Conservation (phyloP, 225 moss, liverwort and hornwort species). For the Pseudisothecium myosuroides region DNA sequence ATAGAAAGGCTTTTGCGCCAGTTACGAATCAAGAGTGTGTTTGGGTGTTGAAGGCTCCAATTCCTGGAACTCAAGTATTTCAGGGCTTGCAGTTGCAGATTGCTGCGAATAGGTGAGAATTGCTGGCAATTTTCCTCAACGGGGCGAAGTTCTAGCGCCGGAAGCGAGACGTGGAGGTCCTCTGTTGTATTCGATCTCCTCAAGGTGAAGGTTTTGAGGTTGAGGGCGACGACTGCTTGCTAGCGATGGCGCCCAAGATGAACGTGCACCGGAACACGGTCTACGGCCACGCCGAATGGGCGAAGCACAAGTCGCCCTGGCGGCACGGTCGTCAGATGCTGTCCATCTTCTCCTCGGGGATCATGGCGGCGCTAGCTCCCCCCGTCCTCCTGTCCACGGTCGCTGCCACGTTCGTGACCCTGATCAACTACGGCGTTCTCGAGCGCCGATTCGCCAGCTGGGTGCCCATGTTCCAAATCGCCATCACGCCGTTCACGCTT, state of each 20-base stretch:
- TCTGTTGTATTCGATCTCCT: not conserved
- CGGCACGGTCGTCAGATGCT: constrained; percentile 44
- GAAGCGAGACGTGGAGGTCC: not conserved
- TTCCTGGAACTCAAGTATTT: not conserved
- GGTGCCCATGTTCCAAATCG: constrained; percentile 16
- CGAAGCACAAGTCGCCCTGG: constrained; percentile 30
- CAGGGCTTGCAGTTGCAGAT: not conserved
- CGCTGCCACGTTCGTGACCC: constrained; percentile 22
- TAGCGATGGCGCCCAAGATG: not conserved
- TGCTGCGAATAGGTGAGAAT: not conserved
- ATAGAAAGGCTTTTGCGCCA: not conserved
- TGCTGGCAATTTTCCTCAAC: not conserved
- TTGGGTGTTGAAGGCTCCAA: not conserved
- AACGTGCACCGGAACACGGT: constrained; percentile 26
- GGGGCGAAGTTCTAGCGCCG: not conserved
- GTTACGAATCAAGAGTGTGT: too few relatives aligned
- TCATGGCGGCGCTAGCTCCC: constrained; percentile 32
- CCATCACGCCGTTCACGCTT: constrained; percentile 38
- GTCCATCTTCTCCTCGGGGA: constrained; percentile 31
- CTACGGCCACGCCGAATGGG: constrained; percentile 46
- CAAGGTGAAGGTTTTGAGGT: not conserved
- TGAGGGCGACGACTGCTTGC: not conserved
- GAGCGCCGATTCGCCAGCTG: not conserved
- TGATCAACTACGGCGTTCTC: constrained; percentile 22
- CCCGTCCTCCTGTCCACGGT: constrained; percentile 31